Evolutionary conservation across 352 stramenopile genomes (phyloP), one percentile per base, ranked within the genome.

Genomic region (Phytophthora parvispora): DNA sequence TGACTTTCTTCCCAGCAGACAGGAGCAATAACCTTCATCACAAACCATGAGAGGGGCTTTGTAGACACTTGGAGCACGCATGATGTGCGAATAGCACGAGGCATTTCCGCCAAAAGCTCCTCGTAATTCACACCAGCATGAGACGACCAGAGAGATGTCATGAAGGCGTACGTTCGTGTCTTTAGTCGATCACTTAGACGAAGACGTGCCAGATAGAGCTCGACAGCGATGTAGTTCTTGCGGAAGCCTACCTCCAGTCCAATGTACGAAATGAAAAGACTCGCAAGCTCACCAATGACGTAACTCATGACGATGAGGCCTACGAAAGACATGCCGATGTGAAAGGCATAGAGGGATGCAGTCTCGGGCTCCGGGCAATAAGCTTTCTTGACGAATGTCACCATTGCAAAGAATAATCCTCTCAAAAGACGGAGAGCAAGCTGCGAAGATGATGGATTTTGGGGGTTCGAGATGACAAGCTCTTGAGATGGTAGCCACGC

Each of bases 171-270:
- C 32, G 69, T 64, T 9, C 80, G 80, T 1, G 45, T 24, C 20
- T 70, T 74, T 1, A 89, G 55, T 18, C 34, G 28, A 4, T 57
- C 53, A 25, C 73, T 82, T n/a, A 89, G 63, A 12, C 59, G 54
- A 22, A 68, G 58, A 4, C 78, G 76, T n/a, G 69, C 60, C 0
- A 87, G 47, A 51, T 83, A 89, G 12, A 78, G 34, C 38, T 81
- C 63, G 7, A 86, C 69, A 2, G 77, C 76, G 40, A 87, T 80
- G 50, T 86, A 74, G 31, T 84, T 75, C 40, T 86, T 86, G 45
- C 78, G 78, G 54, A 87, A 89, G 27, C 80, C 65, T 1, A 89
- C 76, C 53, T 89, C 77, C 43, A 86, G 75, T 22, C 77, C 75
- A 51, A 83, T 87, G 56, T 67, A 83, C 9, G 75, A 85, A n/a